Evolutionary conservation across 75 land plant genomes (phyloP), one percentile per base, ranked within the genome.

Genomic region (Gnetum montanum): DNA sequence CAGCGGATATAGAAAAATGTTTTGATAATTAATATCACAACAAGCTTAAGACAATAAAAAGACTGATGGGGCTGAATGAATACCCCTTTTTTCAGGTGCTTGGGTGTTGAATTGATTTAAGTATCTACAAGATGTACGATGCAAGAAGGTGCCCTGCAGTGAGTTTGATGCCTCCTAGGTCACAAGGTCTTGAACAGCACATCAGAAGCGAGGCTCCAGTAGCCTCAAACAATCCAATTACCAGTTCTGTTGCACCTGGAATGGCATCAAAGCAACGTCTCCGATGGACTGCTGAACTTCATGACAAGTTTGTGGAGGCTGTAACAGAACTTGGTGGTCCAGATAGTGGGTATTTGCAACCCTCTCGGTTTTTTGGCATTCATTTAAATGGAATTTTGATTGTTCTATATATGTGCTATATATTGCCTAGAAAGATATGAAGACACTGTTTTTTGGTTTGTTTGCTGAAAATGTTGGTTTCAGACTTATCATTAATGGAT

Each of bases 291-390:
- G 47, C 70, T 29, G 70, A 68, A 6, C 34, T 68, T 10, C 70
- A 68, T 41, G 71, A 68, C 10, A 37, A 54, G 40, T 68, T 68
- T 53, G 70, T 68, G 27, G 68, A 66, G 13, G 70, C 70, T 68
- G 70, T 68, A 18, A 51, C 70, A 24, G 70, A 68, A 40, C 70
- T 68, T 19, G 70, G 70, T 30, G 70, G 70, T 35, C 69, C 70
- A 65, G 70, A 68, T 28, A 66, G 70, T 68, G 34, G 67, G 70
- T 65, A 28, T 48, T 26, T 53, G 6, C 10, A 34, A 53, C 55
- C 55, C 23, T 52, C 3, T 53, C 28, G 15, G 12, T 48, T 1
- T 10, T 48, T 15, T 48, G 25, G 12, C 27, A 48, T 25, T 26
- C 4, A n/a, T n/a, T n/a, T n/a, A n/a, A n/a, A n/a, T n/a, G 43